Evolutionary conservation across 2,329 filamentous ascomycete genomes (phyloP), one percentile per base, ranked within the genome.

Genomic region (Botrytis byssoidea): DNA sequence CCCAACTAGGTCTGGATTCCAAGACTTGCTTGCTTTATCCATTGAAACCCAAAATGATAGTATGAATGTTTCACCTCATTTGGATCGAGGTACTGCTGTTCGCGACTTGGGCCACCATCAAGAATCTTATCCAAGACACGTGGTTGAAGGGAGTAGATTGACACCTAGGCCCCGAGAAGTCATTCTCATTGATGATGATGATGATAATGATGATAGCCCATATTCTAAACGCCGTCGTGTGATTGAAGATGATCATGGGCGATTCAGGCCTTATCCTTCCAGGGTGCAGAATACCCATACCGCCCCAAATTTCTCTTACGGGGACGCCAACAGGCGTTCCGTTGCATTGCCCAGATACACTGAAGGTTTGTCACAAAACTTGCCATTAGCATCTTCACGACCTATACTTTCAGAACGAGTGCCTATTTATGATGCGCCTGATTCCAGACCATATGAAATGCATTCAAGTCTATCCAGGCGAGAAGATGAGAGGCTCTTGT

Each of bases 1-100:
- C 74, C 75, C 78, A 66, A 68, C 76, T 48, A 78, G 72, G 63
- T 72, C 77, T 75, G 76, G 76, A 60, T 75, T 79, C 4, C 78
- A 81, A 77, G 80, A 81, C 67, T 75, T 81, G 75, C 79, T 79
- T 72, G 77, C 81, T 60, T 78, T 78, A 74, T 81, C 80, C 29
- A 81, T 81, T 78, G 80, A 81, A 76, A 74, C 55, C 61, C 59
- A 77, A 76, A 77, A 75, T 75, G 77, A 80, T 77, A 57, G 68
- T 48, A 65, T 73, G 9, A 61, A 73, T 73, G 70, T 74, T 51
- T 70, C 77, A 74, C 72, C 75, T 65, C 76, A 71, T 59, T 69
- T 74, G 74, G 74, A 78, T 74, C 75, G 77, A 73, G 73, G 74
- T 57, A 60, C 73, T 60, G 73, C 74, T 74, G 70, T 59, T 51